Conservation (phyloP, 305 asterid genomes). For the Vinca major region DNA sequence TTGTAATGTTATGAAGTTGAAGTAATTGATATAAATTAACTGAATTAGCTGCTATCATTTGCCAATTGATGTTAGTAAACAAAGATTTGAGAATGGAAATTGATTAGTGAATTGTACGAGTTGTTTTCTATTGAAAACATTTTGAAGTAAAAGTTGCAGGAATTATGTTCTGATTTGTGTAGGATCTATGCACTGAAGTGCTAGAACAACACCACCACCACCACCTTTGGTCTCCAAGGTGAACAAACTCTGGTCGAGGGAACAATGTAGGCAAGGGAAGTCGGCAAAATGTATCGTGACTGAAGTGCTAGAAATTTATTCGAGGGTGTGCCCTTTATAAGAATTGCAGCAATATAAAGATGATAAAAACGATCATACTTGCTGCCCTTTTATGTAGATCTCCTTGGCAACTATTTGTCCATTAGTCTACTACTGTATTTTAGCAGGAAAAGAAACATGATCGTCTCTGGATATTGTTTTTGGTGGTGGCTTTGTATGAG, state of each 20-base stretch:
- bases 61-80: neutral
- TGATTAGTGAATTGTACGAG: too few relatives aligned
- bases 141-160: neutral
- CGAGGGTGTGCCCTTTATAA: neutral
- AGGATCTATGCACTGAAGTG: neutral
- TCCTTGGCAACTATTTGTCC: neutral
- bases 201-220: too few relatives aligned
- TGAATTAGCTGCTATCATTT: neutral
- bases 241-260: too few relatives aligned
- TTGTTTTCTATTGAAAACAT: too few relatives aligned
- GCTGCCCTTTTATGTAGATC: neutral
- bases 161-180: neutral
- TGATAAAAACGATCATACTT: neutral
- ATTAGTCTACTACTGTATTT: neutral
- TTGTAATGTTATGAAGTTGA: neutral
- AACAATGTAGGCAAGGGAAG: too few relatives aligned
- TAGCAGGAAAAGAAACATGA: neutral
- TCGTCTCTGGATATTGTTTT: too few relatives aligned
- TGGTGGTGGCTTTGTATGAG: neutral
- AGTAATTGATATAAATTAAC: neutral
- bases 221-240: too few relatives aligned
- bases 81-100: too few relatives aligned
- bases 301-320: neutral
- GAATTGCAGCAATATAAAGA: neutral
- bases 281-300: too few relatives aligned